Evolutionary conservation across 1,139 yeast species (phyloP).

Genomic region (Hyphopichia buzzinii): DNA sequence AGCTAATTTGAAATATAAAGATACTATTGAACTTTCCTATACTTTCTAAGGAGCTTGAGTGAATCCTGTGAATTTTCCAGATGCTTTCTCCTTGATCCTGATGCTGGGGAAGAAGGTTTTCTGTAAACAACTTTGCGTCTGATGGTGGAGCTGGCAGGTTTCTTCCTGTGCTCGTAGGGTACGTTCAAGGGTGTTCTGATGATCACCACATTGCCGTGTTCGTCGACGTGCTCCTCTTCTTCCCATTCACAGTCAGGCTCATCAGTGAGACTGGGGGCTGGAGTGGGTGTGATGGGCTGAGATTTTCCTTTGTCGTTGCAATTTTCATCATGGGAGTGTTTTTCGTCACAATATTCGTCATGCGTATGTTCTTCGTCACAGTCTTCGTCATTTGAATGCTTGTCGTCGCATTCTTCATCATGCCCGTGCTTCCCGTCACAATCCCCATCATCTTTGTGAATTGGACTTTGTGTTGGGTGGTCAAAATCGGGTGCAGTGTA

Average conservation of each 20-base stretch:
- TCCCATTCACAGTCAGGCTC: constrained; percentile 21
- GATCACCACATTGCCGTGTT: constrained; percentile 18
- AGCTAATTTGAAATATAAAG: constrained; percentile 5
- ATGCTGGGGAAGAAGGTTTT: constrained; percentile 7
- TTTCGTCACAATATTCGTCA: constrained; percentile 11
- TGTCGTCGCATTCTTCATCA: constrained; percentile 4
- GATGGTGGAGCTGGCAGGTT: constrained; percentile 11
- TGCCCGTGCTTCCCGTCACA: constrained; percentile 1
- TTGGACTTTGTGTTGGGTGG: constrained; percentile 2
- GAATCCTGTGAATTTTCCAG: not conserved
- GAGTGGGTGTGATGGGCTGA: not conserved
- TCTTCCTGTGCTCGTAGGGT: constrained; percentile 14
- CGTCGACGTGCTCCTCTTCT: constrained; percentile 21
- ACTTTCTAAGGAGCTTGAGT: not conserved
- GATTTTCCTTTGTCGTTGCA: not conserved
- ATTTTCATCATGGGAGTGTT: constrained; percentile 10
- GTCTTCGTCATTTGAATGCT: constrained; percentile 3
- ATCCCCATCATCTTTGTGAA: not conserved
- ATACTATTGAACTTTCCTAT: not conserved
- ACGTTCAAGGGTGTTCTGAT: constrained; percentile 22
- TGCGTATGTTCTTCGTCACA: constrained; percentile 5
- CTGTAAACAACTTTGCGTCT: constrained; percentile 16
- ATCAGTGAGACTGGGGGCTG: not conserved
- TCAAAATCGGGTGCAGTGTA: constrained; percentile 3
- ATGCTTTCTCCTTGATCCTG: too few relatives aligned